phyloP scores from a whole-genome alignment of 768 basidiomycete species.

The Rhizopogon vulgaris region DNA sequence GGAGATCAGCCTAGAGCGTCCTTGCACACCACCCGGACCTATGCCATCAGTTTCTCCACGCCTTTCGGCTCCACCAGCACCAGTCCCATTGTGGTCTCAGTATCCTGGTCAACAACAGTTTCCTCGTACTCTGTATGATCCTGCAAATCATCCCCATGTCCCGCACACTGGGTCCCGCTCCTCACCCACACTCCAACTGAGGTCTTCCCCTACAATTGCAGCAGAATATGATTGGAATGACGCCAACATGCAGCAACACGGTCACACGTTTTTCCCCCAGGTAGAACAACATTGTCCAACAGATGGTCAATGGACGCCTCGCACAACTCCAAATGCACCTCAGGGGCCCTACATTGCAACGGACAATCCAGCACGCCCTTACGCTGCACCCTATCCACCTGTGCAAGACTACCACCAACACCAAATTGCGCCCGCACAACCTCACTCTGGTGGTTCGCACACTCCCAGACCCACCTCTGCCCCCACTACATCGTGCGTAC shows the following conservation, averaged over 20 bases:
- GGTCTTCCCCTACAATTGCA: not conserved
- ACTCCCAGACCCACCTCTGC: conserved; percentile 14
- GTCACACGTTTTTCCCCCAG: not conserved
- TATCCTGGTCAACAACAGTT: not conserved
- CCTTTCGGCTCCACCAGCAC: conserved; percentile 6
- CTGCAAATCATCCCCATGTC: not conserved
- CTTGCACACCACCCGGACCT: conserved; percentile 5
- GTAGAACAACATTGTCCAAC: not conserved
- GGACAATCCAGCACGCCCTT: not conserved
- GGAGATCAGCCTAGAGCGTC: conserved; percentile 8
- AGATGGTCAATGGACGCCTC: not conserved
- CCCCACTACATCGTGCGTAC: conserved; percentile 33
- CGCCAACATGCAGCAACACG: not conserved
- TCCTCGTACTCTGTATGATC: not conserved
- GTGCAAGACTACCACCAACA: not conserved
- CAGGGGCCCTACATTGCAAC: not conserved
- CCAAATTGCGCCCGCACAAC: not conserved
- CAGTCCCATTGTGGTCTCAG: not conserved
- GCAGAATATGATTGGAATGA: not conserved
- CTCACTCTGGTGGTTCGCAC: not conserved
- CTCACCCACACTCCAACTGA: not conserved
- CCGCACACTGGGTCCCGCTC: not conserved
- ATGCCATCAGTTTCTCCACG: conserved; percentile 16
- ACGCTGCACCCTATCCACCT: not conserved
- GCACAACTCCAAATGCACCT: not conserved